Evolutionary conservation across 495 filamentous ascomycete genomes (phyloP), one percentile per base, ranked within the genome.

Genomic region (Penicillium canariense): DNA sequence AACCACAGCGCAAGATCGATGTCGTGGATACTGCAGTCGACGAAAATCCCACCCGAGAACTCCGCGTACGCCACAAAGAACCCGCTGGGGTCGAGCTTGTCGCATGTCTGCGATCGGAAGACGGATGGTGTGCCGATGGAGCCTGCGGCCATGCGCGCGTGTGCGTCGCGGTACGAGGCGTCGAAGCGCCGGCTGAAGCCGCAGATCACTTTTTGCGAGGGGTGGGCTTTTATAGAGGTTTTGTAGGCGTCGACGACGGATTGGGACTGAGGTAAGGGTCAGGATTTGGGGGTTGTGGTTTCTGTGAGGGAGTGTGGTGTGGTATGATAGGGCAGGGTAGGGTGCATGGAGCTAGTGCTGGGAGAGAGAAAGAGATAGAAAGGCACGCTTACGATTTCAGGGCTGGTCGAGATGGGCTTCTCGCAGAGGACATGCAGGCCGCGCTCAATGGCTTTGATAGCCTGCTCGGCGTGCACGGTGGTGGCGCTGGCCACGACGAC

Each of bases 1-100:
- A 78, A 81, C 77, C 76, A 82, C 2, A 84, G 65, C 0, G 76
- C 67, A 0, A 84, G 72, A 48, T 84, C 81, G 46, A 84, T 82
- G 57, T 84, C 80, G 54, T 84, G 81, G 49, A 84, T 77, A 4
- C 65, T 68, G 58, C 73, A 77, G 63, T 82, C 80, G 9, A 83
- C 78, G 59, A 84, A 84, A 44, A 81, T 92, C 1, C 81, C 81
- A 25, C 79, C 79, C 7, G 65, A 72, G 59, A 69, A 76, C 44
- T 75, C 67, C 12, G 80, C 76, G 58, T 82, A 83, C 11, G 68
- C 72, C 28, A 83, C 75, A 50, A 79, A 83, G 63, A 80, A 81
- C 1, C 80, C 80, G 17, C 60, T 62, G 0, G 76, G 76, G 43
- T 83, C 81, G 26, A 74, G 67, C 50, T 75, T 75, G 54, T 82